phyloP scores from a whole-genome alignment of 2,329 filamentous ascomycete genomes.

The Hymenoscyphus fructigenus region DNA sequence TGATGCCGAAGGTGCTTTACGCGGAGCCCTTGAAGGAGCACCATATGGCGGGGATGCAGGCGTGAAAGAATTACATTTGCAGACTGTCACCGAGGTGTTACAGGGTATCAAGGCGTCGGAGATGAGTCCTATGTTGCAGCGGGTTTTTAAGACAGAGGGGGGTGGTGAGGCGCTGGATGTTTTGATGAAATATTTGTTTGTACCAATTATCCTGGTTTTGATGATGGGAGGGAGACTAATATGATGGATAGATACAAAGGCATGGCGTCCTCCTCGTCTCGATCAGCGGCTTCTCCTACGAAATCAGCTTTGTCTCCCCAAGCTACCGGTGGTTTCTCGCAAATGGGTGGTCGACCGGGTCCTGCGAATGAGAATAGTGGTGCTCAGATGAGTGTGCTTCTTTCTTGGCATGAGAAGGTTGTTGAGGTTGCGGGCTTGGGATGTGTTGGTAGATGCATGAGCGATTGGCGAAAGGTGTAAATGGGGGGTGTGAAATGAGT shows the following conservation, averaged over 20 bases:
- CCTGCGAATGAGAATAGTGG: slow-evolving; percentile 66
- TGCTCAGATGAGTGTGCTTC: slow-evolving; percentile 89
- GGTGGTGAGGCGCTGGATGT: slow-evolving; percentile 87
- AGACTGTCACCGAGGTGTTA: slow-evolving; percentile 87
- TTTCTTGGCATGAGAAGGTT: slow-evolving; percentile 99
- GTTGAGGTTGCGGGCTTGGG: slow-evolving; percentile 91
- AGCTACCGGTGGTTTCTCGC: slow-evolving; percentile 78
- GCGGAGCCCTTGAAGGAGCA: slow-evolving; percentile 79
- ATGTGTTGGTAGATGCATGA: slow-evolving; percentile 92
- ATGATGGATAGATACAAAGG: slow-evolving; percentile 72
- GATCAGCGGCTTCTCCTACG: slow-evolving; percentile 40
- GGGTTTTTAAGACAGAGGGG: slow-evolving; percentile 74
- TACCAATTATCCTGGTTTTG: slow-evolving; percentile 24
- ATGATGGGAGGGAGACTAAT: neutral
- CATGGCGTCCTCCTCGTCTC: slow-evolving; percentile 56
- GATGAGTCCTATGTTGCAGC: slow-evolving; percentile 84
- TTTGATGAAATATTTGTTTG: slow-evolving; percentile 96
- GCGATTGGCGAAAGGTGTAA: slow-evolving; percentile 87
- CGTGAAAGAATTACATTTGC: slow-evolving; percentile 76
- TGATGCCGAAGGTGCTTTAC: slow-evolving; percentile 82
- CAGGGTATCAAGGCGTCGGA: slow-evolving; percentile 96
- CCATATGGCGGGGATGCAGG: slow-evolving; percentile 65
- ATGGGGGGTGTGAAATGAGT: neutral
- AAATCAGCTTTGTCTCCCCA: slow-evolving; percentile 60
- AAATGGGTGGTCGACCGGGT: slow-evolving; percentile 60